A percentile compares a stretch with the other conserved stretches of the same genome.
Conservation (phyloP, 116 monocot species). For the Zostera marina region DNA sequence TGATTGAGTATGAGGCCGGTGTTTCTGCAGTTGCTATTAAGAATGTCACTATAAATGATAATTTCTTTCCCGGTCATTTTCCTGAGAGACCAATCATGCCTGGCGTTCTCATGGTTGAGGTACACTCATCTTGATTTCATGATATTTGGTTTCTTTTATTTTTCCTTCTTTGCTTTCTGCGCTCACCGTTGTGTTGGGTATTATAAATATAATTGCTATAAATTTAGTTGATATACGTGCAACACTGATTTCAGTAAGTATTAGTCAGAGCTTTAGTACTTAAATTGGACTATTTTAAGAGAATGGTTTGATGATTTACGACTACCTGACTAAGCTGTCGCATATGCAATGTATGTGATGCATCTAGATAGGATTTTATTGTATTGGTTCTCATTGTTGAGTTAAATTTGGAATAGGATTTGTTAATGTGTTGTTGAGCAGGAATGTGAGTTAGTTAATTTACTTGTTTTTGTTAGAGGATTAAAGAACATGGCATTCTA, state of each 20-base stretch:
- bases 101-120: conserved; percentile 98
- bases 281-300: too few species aligned
- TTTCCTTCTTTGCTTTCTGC: background rate
- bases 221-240: background rate
- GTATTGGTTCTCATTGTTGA: too few species aligned
- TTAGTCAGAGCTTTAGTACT: too few species aligned
- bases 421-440: too few species aligned
- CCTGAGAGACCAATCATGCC: conserved; percentile 97
- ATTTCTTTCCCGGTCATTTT: conserved; percentile 90
- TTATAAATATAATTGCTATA: background rate
- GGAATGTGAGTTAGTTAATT: too few species aligned
- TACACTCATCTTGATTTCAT: conserved; percentile 5
- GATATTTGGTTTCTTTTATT: background rate
- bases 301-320: too few species aligned
- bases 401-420: too few species aligned
- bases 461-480: too few species aligned
- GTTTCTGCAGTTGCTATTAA: conserved; percentile 78
- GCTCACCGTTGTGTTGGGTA: background rate
- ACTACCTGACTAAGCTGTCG: too few species aligned
- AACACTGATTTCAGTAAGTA: background rate
- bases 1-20: conserved; percentile 77
- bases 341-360: too few species aligned
- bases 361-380: too few species aligned
- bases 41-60: conserved; percentile 94
- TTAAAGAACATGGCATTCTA: too few species aligned